Evolutionary conservation across 2,329 filamentous ascomycete species (phyloP).

Genomic region (Chaetomiaceae sp.): DNA sequence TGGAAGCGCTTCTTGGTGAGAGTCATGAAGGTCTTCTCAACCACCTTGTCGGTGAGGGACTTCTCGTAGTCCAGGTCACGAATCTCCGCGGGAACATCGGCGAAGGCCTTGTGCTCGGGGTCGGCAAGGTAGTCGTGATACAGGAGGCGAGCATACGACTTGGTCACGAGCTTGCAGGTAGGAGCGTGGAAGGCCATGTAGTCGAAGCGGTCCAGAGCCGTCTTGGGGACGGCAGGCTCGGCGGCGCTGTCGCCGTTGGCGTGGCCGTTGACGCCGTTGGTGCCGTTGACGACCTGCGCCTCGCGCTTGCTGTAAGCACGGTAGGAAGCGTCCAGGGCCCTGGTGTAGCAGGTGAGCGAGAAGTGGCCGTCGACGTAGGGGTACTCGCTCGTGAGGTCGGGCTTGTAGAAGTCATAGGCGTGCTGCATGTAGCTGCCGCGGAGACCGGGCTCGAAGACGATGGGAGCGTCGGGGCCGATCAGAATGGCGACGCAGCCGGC

Average conservation of each 20-base stretch:
- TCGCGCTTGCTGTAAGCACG: slow-evolving; percentile 74
- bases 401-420: slow-evolving; percentile 89
- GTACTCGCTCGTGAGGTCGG: slow-evolving; percentile 81
- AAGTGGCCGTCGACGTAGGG: slow-evolving; percentile 80
- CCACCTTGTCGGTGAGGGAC: slow-evolving; percentile 73
- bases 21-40: slow-evolving; percentile 83
- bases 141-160: slow-evolving; percentile 76
- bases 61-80: slow-evolving; percentile 74
- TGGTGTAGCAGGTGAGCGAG: slow-evolving; percentile 75
- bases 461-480: slow-evolving; percentile 70
- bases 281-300: slow-evolving; percentile 47
- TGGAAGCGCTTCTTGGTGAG: slow-evolving; percentile 80
- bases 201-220: slow-evolving; percentile 73
- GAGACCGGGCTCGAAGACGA: slow-evolving; percentile 73
- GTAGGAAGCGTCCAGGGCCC: slow-evolving; percentile 77
- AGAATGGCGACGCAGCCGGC: slow-evolving; percentile 75
- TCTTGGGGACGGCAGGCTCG: slow-evolving; percentile 44
- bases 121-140: slow-evolving; percentile 81
- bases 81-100: slow-evolving; percentile 70
- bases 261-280: slow-evolving; percentile 51
- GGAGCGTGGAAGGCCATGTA: slow-evolving; percentile 79
- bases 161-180: slow-evolving; percentile 81
- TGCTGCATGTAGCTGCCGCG: slow-evolving; percentile 78
- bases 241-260: slow-evolving; percentile 41
- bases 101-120: slow-evolving; percentile 62